phyloP scores from a whole-genome alignment of 495 filamentous ascomycete genomes.

The Usnea hakonensis region DNA sequence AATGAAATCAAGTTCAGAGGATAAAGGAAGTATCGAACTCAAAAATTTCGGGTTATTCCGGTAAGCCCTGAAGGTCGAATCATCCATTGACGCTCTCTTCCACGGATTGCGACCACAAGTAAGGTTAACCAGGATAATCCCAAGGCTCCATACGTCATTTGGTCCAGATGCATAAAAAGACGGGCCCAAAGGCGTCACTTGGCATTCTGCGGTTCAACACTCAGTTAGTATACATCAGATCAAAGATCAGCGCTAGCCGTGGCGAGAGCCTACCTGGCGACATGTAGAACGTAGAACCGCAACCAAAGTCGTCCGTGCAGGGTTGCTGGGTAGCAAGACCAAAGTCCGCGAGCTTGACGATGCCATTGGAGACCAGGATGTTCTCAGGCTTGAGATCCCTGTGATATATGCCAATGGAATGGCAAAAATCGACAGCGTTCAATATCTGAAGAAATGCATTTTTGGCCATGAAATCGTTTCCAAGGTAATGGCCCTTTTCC shows the following conservation, averaged over 20 bases:
- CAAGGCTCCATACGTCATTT: slow-evolving; percentile 97
- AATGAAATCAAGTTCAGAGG: slow-evolving; percentile 81
- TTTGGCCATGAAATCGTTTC: slow-evolving; percentile 84
- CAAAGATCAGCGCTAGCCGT: not conserved
- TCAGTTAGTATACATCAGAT: slow-evolving; percentile 6
- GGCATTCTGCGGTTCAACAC: slow-evolving; percentile 62
- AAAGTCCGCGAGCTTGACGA: slow-evolving; percentile 95
- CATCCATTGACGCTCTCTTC: slow-evolving; percentile 88
- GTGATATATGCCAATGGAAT: slow-evolving; percentile 90
- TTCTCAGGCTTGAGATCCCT: slow-evolving; percentile 98
- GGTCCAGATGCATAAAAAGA: slow-evolving; percentile 82
- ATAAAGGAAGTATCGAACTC: slow-evolving; percentile 85
- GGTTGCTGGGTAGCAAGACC: slow-evolving; percentile 82
- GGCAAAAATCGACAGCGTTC: slow-evolving; percentile 95
- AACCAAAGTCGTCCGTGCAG: slow-evolving; percentile 88
- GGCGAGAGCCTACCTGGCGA: slow-evolving; percentile 68
- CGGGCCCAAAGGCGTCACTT: slow-evolving; percentile 71
- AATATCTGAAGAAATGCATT: slow-evolving; percentile 89
- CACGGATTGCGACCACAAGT: slow-evolving; percentile 98
- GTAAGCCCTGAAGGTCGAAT: slow-evolving; percentile 93
- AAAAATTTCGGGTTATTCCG: slow-evolving; percentile 80
- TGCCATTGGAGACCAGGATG: slow-evolving; percentile 81
- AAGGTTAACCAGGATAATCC: slow-evolving; percentile 94
- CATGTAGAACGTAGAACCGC: slow-evolving; percentile 99
- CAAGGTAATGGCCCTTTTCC: slow-evolving; percentile 83